Conservation (phyloP, 345 rosid species). For the Pugionium cornutum region DNA sequence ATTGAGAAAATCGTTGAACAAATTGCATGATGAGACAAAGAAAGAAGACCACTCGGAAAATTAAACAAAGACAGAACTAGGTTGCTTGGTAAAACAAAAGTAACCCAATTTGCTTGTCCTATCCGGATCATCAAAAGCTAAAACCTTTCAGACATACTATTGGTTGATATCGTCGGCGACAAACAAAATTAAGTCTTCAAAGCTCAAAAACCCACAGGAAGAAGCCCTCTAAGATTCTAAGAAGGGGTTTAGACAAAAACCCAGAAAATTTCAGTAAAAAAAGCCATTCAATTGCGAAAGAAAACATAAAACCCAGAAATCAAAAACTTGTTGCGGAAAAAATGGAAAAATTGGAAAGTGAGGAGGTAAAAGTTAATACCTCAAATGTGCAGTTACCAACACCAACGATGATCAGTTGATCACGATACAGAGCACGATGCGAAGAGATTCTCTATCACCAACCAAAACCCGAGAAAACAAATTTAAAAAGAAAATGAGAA, state of each 20-base stretch:
- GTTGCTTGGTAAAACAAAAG: constrained; percentile 16
- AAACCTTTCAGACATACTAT: constrained; percentile 15
- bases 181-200: background rate
- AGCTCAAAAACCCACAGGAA: background rate
- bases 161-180: constrained; percentile 16
- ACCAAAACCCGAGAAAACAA: constrained; percentile 6
- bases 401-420: constrained; percentile 45
- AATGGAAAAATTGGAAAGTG: constrained; percentile 20
- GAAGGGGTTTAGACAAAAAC: constrained; percentile 29
- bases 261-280: constrained; percentile 10
- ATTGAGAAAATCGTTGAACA: constrained; percentile 8
- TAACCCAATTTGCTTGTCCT: constrained; percentile 20
- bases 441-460: constrained; percentile 38
- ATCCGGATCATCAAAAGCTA: constrained; percentile 26
- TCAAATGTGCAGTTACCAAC: constrained; percentile 43
- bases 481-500: background rate
- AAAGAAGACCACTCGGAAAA: background rate
- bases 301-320: constrained; percentile 28
- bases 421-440: constrained; percentile 38
- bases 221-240: background rate
- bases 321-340: constrained; percentile 6
- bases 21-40: constrained; percentile 3
- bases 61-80: constrained; percentile 13
- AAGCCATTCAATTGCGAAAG: constrained; percentile 1
- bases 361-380: constrained; percentile 34